Evolutionary conservation across 2,329 filamentous ascomycete species (phyloP), one percentile per base, ranked within the genome.

Genomic region (Colletotrichum echinochloae): DNA sequence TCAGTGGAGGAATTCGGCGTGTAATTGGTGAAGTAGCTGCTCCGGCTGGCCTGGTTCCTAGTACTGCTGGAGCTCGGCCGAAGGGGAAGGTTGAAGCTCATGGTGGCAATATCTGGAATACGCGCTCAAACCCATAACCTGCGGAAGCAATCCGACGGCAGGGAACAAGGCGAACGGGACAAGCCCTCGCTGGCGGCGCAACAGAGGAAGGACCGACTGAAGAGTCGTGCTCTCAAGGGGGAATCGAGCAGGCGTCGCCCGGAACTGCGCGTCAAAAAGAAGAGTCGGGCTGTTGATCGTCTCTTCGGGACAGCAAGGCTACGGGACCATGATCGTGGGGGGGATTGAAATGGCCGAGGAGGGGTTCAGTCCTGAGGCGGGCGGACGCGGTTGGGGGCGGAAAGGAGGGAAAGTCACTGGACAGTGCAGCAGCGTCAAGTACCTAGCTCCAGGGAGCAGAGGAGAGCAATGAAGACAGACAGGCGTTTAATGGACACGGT

Each of bases 1-100:
- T 91, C 89, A 0, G 88, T 87, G 26, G 87, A 87, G 44, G 87
- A 87, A 33, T 85, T 83, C 54, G 86, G 83, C 14, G 87, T 86
- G 75, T 87, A 86, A 72, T 80, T 84, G 64, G 85, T 88, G 76
- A 88, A 88, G 77, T 88, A 87, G 75, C 84, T 87, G 76, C 84
- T 87, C 73, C 86, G 83, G 75, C 86, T 88, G 65, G 87, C 85
- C 77, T 86, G 84, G 74, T 88, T 88, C 74, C 86, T 82, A 75
- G 81, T 81, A 72, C 85, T 85, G 70, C 78, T 78, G 64, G 83
- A 81, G 70, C 82, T 81, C 64, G 83, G 79, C 71, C 86, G 85
- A 73, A 88, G 76, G 60, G 87, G 87, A 44, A 88, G 79, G 71
- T 83, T 85, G 78, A 88, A 78, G 77, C 81, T 87, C 84, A 86